Conservation (phyloP, 495 filamentous ascomycete species). For the Cryomyces antarcticus region DNA sequence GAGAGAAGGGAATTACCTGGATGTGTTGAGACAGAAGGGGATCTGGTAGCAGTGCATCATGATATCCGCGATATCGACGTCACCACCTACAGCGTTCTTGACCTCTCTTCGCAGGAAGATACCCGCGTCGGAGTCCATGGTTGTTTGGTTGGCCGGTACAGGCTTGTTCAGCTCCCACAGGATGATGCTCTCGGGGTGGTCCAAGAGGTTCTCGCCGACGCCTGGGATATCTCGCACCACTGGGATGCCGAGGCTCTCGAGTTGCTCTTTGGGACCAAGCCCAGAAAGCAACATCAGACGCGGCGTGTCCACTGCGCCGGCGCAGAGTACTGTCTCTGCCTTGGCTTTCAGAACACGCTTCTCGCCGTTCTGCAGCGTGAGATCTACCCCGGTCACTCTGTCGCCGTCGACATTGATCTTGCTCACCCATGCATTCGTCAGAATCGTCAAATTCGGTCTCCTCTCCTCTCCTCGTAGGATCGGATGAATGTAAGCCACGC, state of each 20-base stretch:
- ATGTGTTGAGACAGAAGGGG: conserved; percentile 39
- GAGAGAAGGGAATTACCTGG: conserved; percentile 32
- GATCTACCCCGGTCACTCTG: conserved; percentile 44
- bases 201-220: conserved; percentile 61
- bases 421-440: conserved; percentile 63
- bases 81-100: conserved; percentile 36
- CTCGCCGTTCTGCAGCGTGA: conserved; percentile 44
- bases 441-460: conserved; percentile 54
- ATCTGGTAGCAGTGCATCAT: conserved; percentile 94
- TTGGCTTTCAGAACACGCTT: conserved; percentile 37
- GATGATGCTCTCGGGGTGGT: conserved; percentile 61
- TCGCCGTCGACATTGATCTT: conserved; percentile 42
- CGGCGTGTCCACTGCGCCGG: conserved; percentile 59
- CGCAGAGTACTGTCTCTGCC: conserved; percentile 56
- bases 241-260: conserved; percentile 41
- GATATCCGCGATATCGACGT: conserved; percentile 51
- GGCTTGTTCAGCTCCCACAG: conserved; percentile 69
- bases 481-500: conserved; percentile 73
- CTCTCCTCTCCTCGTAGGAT: conserved; percentile 58
- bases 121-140: conserved; percentile 70
- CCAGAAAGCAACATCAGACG: conserved; percentile 58
- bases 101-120: conserved; percentile 60
- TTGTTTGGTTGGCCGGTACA: conserved; percentile 55
- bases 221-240: conserved; percentile 52
- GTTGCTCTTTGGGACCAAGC: conserved; percentile 46